Evolutionary conservation across 2,329 filamentous ascomycete species (phyloP), one percentile per base, ranked within the genome.

Genomic region (Xylaria digitata): DNA sequence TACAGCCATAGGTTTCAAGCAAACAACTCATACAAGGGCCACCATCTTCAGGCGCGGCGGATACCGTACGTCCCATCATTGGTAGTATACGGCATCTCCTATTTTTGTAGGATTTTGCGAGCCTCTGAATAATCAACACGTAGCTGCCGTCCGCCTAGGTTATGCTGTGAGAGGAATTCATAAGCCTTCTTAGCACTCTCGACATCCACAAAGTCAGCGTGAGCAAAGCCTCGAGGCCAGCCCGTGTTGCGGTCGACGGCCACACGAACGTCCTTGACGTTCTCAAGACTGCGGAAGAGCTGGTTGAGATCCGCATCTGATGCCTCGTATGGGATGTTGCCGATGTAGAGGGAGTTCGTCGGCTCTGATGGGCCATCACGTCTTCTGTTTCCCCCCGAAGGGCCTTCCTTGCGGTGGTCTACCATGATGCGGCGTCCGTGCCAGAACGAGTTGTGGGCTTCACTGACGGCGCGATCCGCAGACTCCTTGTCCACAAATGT

Each of bases 301-400:
- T 89, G 85, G 80, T 94, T 94, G 61, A 97, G 83, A 75, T 97
- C 93, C 61, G 87, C 87, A 76, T 97, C 93, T 8, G 91, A 92
- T 82, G 94, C 91, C 80, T 96, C 92, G 76, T 92, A 96, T 11
- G 92, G 89, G 80, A 97, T 88, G 82, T 96, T 96, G 72, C 93
- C 93, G 72, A 97, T 87, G 82, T 91, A 97, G 40, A 97, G 81
- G 1, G 90, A 92, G 75, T 85, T 87, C 58, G 86, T 86, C 9
- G 37, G 89, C 46, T 80, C 59, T 2, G 8, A 54, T 43, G 6
- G 2, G 21, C 23, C 4, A 2, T 17, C 11, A 3, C 11, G 7
- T 72, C 6, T 30, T 53, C 17, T 32, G 37, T 13, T 15, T 40
- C 13, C 32, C 3, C 3, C 2, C 6, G 8, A 17, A 73, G 82